phyloP scores from a whole-genome alignment of 1,139 yeast species.

The Meyerozyma sp. region DNA sequence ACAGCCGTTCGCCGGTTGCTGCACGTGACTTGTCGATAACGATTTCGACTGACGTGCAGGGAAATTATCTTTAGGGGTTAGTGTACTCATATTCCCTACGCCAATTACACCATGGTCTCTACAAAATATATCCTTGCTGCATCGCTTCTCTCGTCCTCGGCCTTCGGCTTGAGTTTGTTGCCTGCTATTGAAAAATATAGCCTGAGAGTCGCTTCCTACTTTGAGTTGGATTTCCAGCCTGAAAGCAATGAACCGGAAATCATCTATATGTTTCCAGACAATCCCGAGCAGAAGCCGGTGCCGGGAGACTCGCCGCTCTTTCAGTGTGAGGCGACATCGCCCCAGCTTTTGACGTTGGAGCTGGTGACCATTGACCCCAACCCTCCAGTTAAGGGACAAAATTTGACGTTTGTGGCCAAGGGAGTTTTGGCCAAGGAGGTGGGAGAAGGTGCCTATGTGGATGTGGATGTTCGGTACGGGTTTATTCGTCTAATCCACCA shows the following conservation, averaged over 20 bases:
- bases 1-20: background rate
- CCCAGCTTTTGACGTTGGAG: conserved; percentile 61
- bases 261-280: background rate
- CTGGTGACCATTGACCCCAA: conserved; percentile 66
- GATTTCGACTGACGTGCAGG: background rate
- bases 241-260: background rate
- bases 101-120: background rate
- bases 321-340: conserved; percentile 61
- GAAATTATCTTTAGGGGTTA: background rate
- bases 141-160: background rate
- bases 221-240: background rate
- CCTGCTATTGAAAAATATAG: background rate
- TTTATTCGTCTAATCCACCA: conserved; percentile 81
- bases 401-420: conserved; percentile 70
- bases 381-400: conserved; percentile 80
- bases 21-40: background rate
- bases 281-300: conserved; percentile 53
- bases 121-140: background rate
- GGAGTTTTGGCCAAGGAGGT: conserved; percentile 57
- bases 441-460: conserved; percentile 84
- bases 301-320: conserved; percentile 88
- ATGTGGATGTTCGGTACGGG: conserved; percentile 88
- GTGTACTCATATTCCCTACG: background rate
- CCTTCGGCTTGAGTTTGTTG: background rate
- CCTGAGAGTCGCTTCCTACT: background rate